Base-by-base conservation (phyloP, 2,329 filamentous ascomycete genomes). In the Biscogniauxia mediterranea region DNA sequence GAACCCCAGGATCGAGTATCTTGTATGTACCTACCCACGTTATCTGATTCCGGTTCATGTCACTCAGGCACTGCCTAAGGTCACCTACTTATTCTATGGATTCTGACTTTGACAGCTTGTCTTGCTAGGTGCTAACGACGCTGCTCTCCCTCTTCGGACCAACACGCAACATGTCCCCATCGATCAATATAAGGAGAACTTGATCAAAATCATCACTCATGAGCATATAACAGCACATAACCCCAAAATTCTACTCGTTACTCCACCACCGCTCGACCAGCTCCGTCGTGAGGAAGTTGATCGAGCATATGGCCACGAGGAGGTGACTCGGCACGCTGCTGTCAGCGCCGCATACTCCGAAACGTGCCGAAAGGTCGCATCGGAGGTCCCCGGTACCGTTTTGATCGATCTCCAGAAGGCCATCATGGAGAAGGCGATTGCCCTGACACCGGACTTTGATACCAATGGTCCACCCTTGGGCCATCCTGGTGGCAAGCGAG, bases 101-200 rank as follows among this genome's bases (percentile, higher is more conserved):
- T 63, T 25, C 7, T 25, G 26, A 19, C 21, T 21, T 58, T 9
- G 21, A 20, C 61, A 93, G 90, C 80, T 90, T 49, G 77, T 97
- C 61, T 89, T 96, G 66, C 88, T 97, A 62, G 95, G 95, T 19
- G 92, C 95, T 68, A 98, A 99, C 73, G 95, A 98, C 76, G 89
- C 94, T 3, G 88, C 88, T 58, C 75, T 96, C 3, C 83, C 86
- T 3, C 78, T 84, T 46, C 80, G 83, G 4, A 80, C 81, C 3
- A 87, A 85, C 56, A 80, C 81, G 9, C 95, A 98, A 76, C 87
- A 94, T 74, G 85, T 98, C 7, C 85, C 91, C 0, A 76, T 97
- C n/a, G 83, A 88, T 0, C 78, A 86, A 62, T 98, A 92, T 79
- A 87, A 85, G 73, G 77, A 83, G 59, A 96, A 97, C 71, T 77